Base-by-base conservation (phyloP, 495 filamentous ascomycete species). In the Glutinoglossum americanum region DNA sequence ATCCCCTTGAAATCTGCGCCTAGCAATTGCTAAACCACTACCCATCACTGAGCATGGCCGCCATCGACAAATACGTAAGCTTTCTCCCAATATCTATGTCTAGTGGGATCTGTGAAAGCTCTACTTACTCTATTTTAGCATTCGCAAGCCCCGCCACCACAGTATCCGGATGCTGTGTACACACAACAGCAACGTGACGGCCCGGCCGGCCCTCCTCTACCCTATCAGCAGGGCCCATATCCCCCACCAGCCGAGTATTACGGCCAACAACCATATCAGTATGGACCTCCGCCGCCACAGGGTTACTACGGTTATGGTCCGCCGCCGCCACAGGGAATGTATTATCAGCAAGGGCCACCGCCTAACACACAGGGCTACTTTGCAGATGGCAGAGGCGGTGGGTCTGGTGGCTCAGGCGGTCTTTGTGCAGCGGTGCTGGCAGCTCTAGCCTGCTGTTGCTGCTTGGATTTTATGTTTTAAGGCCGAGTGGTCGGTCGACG, bases 401-500 rank as follows among this genome's bases (percentile, higher is more conserved):
- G 69, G 17, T 59, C 64, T 21, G 59, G 62, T 15, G 64, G 65
- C 30, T 33, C 66, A 7, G 71, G 68, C 8, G 75, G 74, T 1
- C 61, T 75, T 19, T 74, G 74, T 28, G 72, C 73, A 0, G 74
- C 71, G 62, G 64, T 76, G 10, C 62, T 75, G 64, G 73, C 71
- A 49, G 72, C 69, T 17, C 33, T 76, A 44, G 74, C 74, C 10
- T 75, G 74, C 57, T 78, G 75, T 60, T 78, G 75, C 61, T 77
- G 74, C 61, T 71, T 76, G 69, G 75, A 78, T 67, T 71, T 76
- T 51, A 59, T 78, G 35, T 73, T 78, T 72, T 60, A 56, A 23
- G 25, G 49, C 11, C 11, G 4, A 1, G 23, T 1, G 17, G 49
- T 28, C 13, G 23, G 15, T 53, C 2, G 23, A 3, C 49, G 13